Conservation (phyloP, 495 filamentous ascomycete species). For the Astrothelium macrocarpum region DNA sequence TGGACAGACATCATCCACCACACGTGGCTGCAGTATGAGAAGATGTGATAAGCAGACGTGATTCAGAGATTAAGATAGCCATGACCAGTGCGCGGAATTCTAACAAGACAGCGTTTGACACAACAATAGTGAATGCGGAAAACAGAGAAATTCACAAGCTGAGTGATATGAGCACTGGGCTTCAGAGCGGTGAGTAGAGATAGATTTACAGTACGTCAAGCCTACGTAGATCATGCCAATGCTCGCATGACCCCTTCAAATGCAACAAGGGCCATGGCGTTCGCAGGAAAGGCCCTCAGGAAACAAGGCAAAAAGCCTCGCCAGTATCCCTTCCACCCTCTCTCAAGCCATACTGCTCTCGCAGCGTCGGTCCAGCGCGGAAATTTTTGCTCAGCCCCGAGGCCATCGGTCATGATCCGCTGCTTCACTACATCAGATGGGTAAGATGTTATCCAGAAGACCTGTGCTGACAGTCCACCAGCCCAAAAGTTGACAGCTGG, state of each 20-base stretch:
- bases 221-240: conserved; percentile 41
- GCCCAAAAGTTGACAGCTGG: conserved; percentile 95
- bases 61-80: too few relatives aligned
- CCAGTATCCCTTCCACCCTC: conserved; percentile 76
- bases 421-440: conserved; percentile 95
- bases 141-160: too few relatives aligned
- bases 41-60: too few relatives aligned
- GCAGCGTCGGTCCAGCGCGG: conserved; percentile 73
- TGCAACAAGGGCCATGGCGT: conserved; percentile 84
- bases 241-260: conserved; percentile 87
- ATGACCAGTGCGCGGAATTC: too few relatives aligned
- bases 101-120: too few relatives aligned
- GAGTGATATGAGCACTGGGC: too few relatives aligned
- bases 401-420: conserved; percentile 85
- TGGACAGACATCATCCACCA: too few relatives aligned
- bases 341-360: conserved; percentile 60
- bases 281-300: conserved; percentile 88
- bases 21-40: too few relatives aligned
- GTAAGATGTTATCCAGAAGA: conserved; percentile 89
- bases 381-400: conserved; percentile 66
- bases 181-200: too few relatives aligned
- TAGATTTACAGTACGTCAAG: too few relatives aligned
- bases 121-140: too few relatives aligned
- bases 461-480: conserved; percentile 79
- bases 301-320: conserved; percentile 90